A percentile compares a stretch with the other conserved stretches of the same genome.
Evolutionary conservation across 202 grass and related monocot genomes (phyloP).

Genomic region (Digitaria exilis): DNA sequence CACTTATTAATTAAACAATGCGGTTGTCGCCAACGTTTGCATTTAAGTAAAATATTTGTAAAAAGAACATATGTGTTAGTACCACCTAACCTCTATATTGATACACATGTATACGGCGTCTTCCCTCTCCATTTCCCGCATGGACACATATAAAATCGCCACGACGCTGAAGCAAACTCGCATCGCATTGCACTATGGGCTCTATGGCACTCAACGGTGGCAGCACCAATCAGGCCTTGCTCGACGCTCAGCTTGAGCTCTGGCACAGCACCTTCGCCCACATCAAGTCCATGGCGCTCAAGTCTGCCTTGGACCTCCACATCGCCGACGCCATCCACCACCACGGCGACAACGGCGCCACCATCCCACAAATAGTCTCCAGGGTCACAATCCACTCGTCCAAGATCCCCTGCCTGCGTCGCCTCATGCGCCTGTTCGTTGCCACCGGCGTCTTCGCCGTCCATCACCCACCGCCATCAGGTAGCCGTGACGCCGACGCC

Average conservation of each 20-base stretch:
- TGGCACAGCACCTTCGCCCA: constrained; percentile 40
- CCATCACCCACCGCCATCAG: not conserved
- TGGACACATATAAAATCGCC: not conserved
- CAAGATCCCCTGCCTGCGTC: constrained; percentile 32
- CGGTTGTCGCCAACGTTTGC: too few species aligned
- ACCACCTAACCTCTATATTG: not conserved
- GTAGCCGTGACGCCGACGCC: not conserved
- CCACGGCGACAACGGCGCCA: constrained; percentile 36
- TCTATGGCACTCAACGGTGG: not conserved
- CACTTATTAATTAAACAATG: too few species aligned
- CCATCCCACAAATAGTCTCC: constrained; percentile 27
- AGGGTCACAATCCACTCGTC: constrained; percentile 25
- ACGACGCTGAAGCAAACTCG: not conserved
- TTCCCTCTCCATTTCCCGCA: not conserved
- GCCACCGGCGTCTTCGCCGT: constrained; percentile 35
- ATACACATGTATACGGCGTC: not conserved
- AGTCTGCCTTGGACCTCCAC: constrained; percentile 54
- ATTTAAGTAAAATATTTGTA: too few species aligned
- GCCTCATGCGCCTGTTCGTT: constrained; percentile 56
- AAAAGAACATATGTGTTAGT: too few species aligned
- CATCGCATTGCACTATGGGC: not conserved
- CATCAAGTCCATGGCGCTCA: constrained; percentile 61
- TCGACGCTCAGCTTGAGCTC: constrained; percentile 45
- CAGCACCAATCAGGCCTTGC: constrained; percentile 10
- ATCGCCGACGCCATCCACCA: constrained; percentile 56